A percentile compares a stretch with the other conserved stretches of the same genome.
These are phyloP conservation scores for Leishmania guyanensis DNA, from an alignment of 208 protist genomes.

Conservation along the genomic window DNA sequence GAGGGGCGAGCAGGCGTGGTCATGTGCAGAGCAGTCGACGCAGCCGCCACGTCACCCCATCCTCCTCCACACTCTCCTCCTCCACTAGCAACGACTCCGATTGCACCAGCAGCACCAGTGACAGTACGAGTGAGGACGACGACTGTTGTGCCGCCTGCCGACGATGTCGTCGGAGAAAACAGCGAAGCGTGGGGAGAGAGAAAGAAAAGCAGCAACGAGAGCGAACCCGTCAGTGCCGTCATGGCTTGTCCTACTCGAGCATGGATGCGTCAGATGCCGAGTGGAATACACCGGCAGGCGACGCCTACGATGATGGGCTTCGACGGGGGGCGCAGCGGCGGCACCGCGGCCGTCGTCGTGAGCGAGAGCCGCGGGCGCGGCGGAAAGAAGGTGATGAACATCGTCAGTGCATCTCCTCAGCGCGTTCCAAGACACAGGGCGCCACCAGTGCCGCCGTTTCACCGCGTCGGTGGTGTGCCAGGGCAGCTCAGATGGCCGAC, in stretches of 20 bases:
- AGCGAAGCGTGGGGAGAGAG: background rate
- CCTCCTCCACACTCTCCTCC: background rate
- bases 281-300: no score
- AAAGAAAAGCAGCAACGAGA: background rate
- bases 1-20: background rate
- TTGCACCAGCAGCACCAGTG: background rate
- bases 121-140: background rate
- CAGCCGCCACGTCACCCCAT: background rate
- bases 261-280: background rate
- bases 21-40: background rate
- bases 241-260: background rate
- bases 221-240: background rate
- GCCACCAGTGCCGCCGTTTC: background rate
- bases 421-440: background rate
- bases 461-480: background rate
- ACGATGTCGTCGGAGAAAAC: background rate
- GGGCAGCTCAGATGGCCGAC: background rate
- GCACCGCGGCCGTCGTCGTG: no score
- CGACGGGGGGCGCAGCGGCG: no score
- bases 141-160: background rate
- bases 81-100: background rate
- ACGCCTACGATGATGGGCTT: no score
- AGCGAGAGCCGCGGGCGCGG: background rate
- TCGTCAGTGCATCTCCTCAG: background rate
- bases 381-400: background rate